These are phyloP conservation scores for Geranomyces variabilis DNA, from an alignment of 192 early-diverging fungal genomes.

Conservation along the genomic window DNA sequence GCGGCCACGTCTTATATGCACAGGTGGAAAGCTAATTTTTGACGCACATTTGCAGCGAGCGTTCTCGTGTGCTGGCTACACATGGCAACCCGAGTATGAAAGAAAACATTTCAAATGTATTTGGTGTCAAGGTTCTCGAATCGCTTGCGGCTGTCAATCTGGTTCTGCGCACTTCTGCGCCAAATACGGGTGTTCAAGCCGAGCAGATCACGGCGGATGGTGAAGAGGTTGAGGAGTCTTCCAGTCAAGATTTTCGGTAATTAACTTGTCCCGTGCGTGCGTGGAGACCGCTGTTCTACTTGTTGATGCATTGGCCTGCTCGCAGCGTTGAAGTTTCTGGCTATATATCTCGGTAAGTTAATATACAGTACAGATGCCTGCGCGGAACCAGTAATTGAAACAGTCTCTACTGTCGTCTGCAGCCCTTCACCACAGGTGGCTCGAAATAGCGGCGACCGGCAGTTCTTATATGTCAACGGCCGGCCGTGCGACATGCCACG, in stretches of 20 bases:
- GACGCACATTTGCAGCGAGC: slow-evolving; percentile 42
- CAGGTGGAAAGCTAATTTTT: background rate
- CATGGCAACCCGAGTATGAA: slow-evolving; percentile 61
- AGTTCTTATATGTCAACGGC: slow-evolving; percentile 88
- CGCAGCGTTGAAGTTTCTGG: slow-evolving; percentile 24
- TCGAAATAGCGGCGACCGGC: slow-evolving; percentile 75
- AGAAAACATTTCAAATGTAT: slow-evolving; percentile 77
- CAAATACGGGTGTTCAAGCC: too few species aligned
- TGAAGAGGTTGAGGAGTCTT: background rate
- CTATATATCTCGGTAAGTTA: slow-evolving; percentile 42
- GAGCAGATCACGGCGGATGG: slow-evolving; percentile 12
- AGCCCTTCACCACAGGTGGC: slow-evolving; percentile 71
- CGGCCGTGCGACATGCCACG: slow-evolving; percentile 86
- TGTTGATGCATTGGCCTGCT: background rate
- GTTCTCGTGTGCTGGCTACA: slow-evolving; percentile 55
- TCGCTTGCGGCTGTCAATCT: slow-evolving; percentile 50
- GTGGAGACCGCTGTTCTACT: background rate
- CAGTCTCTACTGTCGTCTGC: too few species aligned
- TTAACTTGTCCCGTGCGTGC: too few species aligned
- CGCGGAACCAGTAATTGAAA: too few species aligned
- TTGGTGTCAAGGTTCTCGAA: slow-evolving; percentile 65
- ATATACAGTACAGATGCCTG: too few species aligned
- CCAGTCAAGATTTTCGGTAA: too few species aligned
- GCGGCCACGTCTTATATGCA: background rate
- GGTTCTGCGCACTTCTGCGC: slow-evolving; percentile 31